Base-by-base conservation (phyloP, 2,329 filamentous ascomycete species). In the Aspergillus proliferans region DNA sequence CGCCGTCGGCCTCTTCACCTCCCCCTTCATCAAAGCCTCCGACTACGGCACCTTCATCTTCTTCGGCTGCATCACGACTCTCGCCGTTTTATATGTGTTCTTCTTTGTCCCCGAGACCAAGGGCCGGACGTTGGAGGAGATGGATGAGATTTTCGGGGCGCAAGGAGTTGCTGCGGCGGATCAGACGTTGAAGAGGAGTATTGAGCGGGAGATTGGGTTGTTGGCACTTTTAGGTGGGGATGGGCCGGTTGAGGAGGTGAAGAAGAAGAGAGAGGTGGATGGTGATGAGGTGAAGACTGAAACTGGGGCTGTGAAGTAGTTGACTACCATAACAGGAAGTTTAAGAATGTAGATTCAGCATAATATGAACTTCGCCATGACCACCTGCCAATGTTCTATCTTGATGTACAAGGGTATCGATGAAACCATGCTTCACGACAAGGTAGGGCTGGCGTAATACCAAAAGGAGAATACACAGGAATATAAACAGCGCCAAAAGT, bases 1-100 rank as follows among this genome's bases (percentile, higher is more conserved):
- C 52, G 75, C 86, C 47, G 81, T 88, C 21, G 84, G 83, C 0
- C 83, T 86, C 58, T 80, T 86, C 9, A 87, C 85, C 0, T 85
- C 85, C 0, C 79, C 84, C 42, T 83, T 88, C 76, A 71, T 88
- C 1, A 70, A 73, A 2, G 62, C 69, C 4, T 85, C 87, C 42
- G 79, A 76, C 0, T 87, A 85, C 51, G 85, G 85, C 14, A 87
- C 86, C 0, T 88, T 86, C 52, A 81, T 89, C 49, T 71, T 88
- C 19, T 89, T 88, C 48, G 85, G 84, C n/a, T 55, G 52, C n/a
- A 42, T 65, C 38, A 64, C 61, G 10, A 52, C 52, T 2, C 45
- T 66, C n/a, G 64, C 49, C 15, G 57, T 62, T 1, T 1, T 64
- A 2, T 66, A 60, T 38, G 61, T 65, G 1, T 54, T 47, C 15